These are phyloP conservation scores for Russula olivacea DNA, from an alignment of 768 basidiomycete species.

Conservation along the genomic window DNA sequence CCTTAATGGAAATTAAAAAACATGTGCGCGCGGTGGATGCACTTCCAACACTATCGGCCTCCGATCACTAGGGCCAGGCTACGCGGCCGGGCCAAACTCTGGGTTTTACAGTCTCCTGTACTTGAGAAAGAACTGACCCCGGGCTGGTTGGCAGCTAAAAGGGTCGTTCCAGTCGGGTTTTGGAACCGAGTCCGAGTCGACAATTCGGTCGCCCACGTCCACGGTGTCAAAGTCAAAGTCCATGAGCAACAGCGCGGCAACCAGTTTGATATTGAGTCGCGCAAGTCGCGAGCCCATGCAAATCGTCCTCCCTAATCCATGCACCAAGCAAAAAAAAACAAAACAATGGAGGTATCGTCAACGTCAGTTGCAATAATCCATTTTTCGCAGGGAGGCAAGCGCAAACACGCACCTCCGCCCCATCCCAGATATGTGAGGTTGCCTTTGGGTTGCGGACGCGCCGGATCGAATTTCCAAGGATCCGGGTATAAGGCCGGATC, in stretches of 20 bases:
- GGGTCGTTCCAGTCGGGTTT: conserved; percentile 77
- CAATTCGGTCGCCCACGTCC: conserved; percentile 44
- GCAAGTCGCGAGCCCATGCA: conserved; percentile 74
- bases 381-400: neutral
- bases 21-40: no score
- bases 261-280: conserved; percentile 65
- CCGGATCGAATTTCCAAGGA: conserved; percentile 74
- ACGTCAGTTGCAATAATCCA: neutral
- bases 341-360: neutral
- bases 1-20: no score
- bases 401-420: conserved; percentile 59
- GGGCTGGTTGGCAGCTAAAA: conserved; percentile 48
- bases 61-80: no score
- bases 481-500: conserved; percentile 65
- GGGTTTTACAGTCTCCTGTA: conserved; percentile 31
- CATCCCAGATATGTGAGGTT: conserved; percentile 66
- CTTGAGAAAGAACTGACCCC: conserved; percentile 48
- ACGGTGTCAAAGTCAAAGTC: conserved; percentile 56
- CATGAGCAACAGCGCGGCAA: conserved; percentile 61
- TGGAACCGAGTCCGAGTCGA: conserved; percentile 37
- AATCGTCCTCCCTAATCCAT: conserved; percentile 50
- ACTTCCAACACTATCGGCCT: no score
- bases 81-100: no score
- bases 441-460: conserved; percentile 39
- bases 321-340: neutral